These are phyloP conservation scores for Dothideomycetes sp. DNA, from an alignment of 2,329 filamentous ascomycete genomes.

Conservation along the genomic window DNA sequence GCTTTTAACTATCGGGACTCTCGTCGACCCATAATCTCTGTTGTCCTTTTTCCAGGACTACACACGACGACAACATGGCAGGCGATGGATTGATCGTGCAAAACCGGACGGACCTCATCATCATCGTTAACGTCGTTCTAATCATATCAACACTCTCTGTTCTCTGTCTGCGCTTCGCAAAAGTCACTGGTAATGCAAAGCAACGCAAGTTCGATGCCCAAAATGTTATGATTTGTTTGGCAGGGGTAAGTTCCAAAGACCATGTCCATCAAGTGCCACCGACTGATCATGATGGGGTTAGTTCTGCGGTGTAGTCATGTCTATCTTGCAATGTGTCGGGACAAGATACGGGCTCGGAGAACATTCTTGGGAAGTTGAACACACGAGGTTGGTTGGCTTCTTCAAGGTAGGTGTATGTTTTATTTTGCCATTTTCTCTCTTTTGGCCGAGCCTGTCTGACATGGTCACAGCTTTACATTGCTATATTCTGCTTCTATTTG, in stretches of 20 bases:
- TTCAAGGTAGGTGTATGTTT: constrained; percentile 15
- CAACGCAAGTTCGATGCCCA: constrained; percentile 12
- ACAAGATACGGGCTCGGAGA: constrained; percentile 16
- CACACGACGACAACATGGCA: neutral
- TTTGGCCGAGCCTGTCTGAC: too few relatives aligned
- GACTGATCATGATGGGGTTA: too few relatives aligned
- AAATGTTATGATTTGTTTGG: constrained; percentile 12
- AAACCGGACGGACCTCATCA: constrained; percentile 9
- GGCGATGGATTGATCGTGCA: constrained; percentile 4
- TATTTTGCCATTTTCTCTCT: too few relatives aligned
- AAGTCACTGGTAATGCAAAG: constrained; percentile 8
- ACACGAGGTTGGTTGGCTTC: constrained; percentile 7
- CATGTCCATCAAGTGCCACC: too few relatives aligned
- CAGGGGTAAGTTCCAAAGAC: constrained; percentile 9
- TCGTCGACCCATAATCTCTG: neutral
- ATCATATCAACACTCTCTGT: constrained; percentile 4
- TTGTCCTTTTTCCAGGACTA: too few relatives aligned
- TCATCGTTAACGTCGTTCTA: constrained; percentile 11
- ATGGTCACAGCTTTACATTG: constrained; percentile 19
- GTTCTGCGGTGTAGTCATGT: constrained; percentile 15
- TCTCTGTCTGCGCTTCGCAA: constrained; percentile 9
- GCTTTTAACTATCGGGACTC: neutral
- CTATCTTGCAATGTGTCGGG: constrained; percentile 15
- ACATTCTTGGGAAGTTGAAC: constrained; percentile 5
- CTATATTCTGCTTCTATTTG: constrained; percentile 30